A percentile compares a stretch with the other conserved stretches of the same genome.
phyloP scores from a whole-genome alignment of 75 land plant genomes.

The Picea glauca region DNA sequence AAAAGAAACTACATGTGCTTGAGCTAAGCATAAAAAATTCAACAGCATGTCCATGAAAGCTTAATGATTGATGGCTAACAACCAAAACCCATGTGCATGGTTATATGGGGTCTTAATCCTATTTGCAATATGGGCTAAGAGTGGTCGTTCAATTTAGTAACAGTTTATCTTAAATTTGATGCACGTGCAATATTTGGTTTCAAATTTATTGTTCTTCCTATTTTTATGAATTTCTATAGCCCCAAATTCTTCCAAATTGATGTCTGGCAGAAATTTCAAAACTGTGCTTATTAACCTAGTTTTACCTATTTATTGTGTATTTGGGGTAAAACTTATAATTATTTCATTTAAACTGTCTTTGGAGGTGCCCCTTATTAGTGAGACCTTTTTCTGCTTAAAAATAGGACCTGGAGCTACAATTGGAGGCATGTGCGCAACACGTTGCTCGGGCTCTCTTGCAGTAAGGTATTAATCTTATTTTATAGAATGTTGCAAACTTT shows the following conservation, averaged over 20 bases:
- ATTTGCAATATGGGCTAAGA: too few species aligned
- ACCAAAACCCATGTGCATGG: too few species aligned
- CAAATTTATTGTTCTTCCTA: neutral
- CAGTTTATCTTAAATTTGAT: neutral
- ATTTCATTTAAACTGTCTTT: neutral
- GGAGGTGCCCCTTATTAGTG: neutral
- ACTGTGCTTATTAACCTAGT: neutral
- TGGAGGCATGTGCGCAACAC: slow-evolving; percentile 99
- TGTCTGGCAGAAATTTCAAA: neutral
- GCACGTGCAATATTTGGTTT: neutral
- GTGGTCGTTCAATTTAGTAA: neutral
- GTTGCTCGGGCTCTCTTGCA: slow-evolving; percentile 99
- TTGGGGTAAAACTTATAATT: neutral
- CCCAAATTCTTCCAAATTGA: neutral
- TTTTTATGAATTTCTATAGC: too few species aligned
- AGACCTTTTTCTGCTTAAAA: neutral
- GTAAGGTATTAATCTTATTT: slow-evolving; percentile 57
- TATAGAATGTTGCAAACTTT: neutral
- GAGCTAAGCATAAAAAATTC: too few species aligned
- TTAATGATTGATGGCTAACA: too few species aligned
- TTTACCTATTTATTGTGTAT: neutral
- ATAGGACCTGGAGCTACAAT: slow-evolving; percentile 99
- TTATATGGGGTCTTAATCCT: too few species aligned
- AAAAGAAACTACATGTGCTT: too few species aligned
- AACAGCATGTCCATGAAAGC: too few species aligned